These are phyloP conservation scores for Plasmodium adleri DNA, from an alignment of 169 alveolate species.

Conservation along the genomic window DNA sequence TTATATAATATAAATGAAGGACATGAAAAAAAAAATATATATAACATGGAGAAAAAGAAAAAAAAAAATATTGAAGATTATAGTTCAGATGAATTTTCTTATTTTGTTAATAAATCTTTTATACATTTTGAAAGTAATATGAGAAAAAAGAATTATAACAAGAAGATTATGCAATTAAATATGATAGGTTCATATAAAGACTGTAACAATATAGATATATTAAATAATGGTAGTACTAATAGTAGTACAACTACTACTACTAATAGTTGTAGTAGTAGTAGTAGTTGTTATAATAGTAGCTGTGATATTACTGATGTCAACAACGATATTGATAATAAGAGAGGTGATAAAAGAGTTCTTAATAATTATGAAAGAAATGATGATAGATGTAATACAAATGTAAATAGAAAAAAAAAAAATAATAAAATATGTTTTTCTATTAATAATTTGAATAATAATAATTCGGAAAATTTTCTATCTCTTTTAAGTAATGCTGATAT, in stretches of 20 bases:
- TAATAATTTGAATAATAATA: not conserved
- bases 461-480: conserved; percentile 7
- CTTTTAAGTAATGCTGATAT: conserved; percentile 34
- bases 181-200: not conserved
- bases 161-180: not conserved
- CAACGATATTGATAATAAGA: too few species aligned
- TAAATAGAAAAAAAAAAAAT: not conserved
- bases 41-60: not conserved
- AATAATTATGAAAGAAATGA: too few species aligned
- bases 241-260: not conserved
- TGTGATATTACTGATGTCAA: too few species aligned
- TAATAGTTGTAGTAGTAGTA: not conserved
- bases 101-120: conserved; percentile 4
- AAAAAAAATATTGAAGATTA: not conserved
- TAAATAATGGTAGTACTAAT: not conserved
- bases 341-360: too few species aligned
- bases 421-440: conserved; percentile 24
- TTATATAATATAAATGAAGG: not conserved
- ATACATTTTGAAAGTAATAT: not conserved
- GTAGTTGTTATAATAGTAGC: too few species aligned
- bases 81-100: conserved; percentile 32
- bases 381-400: not conserved
- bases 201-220: not conserved
- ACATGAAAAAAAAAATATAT: not conserved
- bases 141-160: conserved; percentile 1